Evolutionary conservation across 495 filamentous ascomycete species (phyloP).

Genomic region (Penicillium canescens): DNA sequence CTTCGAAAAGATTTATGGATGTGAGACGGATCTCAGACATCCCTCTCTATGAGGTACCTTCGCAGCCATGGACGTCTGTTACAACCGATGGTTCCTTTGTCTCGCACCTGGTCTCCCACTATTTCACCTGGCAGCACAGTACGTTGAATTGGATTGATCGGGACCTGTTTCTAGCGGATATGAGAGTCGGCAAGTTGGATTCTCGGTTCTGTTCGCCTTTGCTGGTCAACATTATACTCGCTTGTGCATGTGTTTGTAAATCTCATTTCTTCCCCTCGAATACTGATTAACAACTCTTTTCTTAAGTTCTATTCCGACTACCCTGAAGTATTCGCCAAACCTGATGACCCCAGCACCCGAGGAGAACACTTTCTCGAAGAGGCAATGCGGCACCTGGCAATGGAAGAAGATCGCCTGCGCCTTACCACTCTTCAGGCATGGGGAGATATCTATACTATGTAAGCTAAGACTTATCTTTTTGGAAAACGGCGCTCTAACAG

Average conservation of each 20-base stretch:
- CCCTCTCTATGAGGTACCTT: conserved; percentile 27
- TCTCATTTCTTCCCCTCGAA: neutral
- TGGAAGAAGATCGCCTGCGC: conserved; percentile 11
- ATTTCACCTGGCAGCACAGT: conserved; percentile 42
- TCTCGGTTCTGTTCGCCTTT: conserved; percentile 41
- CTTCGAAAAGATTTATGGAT: conserved; percentile 13
- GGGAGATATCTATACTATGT: conserved; percentile 11
- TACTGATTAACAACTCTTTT: neutral
- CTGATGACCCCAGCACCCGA: conserved; percentile 12
- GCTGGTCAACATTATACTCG: conserved; percentile 45
- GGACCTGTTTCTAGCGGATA: conserved; percentile 38
- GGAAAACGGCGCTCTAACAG: neutral
- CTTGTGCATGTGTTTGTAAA: conserved; percentile 35
- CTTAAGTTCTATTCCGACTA: conserved; percentile 20
- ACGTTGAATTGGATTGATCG: conserved; percentile 36
- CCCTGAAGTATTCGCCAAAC: conserved; percentile 15
- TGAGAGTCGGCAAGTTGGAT: conserved; percentile 21
- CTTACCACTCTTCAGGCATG: conserved; percentile 16
- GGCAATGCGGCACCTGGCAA: conserved; percentile 10
- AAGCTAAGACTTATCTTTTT: neutral
- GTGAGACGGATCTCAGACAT: conserved; percentile 22
- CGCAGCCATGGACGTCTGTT: conserved; percentile 42
- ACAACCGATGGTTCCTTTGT: conserved; percentile 41
- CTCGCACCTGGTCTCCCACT: conserved; percentile 41
- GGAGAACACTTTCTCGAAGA: conserved; percentile 21